A percentile compares a stretch with the other conserved stretches of the same genome.
phyloP scores from a whole-genome alignment of 768 basidiomycete species.

The Kwoniella sp. region DNA sequence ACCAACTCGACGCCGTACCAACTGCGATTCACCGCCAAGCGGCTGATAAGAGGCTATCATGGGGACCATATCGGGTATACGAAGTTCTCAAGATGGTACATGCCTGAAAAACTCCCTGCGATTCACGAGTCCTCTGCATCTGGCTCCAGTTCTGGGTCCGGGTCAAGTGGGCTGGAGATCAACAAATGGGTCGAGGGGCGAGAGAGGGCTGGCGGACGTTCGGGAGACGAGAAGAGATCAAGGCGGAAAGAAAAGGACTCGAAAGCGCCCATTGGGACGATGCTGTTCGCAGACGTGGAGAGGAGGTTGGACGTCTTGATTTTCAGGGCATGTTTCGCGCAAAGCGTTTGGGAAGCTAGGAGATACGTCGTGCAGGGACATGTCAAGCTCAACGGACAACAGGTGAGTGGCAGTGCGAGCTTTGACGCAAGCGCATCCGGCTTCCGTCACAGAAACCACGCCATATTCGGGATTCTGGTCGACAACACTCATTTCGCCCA shows the following conservation, averaged over 20 bases:
- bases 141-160: background rate
- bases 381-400: constrained; percentile 84
- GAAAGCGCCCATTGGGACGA: constrained; percentile 86
- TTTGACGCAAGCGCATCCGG: no score
- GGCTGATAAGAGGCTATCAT: constrained; percentile 87
- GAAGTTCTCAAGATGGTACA: constrained; percentile 92
- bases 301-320: constrained; percentile 88
- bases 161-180: constrained; percentile 13
- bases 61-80: constrained; percentile 91
- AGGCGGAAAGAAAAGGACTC: constrained; percentile 63
- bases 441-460: background rate
- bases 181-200: constrained; percentile 58
- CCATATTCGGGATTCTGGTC: background rate
- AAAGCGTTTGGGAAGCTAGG: constrained; percentile 87
- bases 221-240: constrained; percentile 60
- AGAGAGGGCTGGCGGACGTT: constrained; percentile 55
- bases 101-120: constrained; percentile 78
- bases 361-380: constrained; percentile 81
- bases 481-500: constrained; percentile 52
- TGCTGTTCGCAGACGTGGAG: constrained; percentile 96
- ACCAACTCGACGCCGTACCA: constrained; percentile 74
- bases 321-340: constrained; percentile 83
- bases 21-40: constrained; percentile 86
- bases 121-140: constrained; percentile 33
- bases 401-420: constrained; percentile 62